Conservation (phyloP, 2,329 filamentous ascomycete species). For the Fusarium transvaalense region DNA sequence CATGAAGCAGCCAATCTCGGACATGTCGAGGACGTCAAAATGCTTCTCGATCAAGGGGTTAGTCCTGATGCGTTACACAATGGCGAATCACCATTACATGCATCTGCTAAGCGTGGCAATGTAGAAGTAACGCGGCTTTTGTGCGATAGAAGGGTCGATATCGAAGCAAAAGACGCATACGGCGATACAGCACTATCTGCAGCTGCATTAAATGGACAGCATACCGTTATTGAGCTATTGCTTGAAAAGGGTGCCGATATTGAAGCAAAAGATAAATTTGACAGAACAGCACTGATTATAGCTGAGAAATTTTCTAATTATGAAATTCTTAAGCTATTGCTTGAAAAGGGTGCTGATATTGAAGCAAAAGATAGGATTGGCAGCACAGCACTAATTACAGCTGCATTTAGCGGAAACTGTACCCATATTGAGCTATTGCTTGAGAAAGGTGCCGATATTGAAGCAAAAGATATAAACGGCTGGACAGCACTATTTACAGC, state of each 20-base stretch:
- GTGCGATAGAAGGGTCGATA: neutral
- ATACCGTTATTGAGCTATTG: neutral
- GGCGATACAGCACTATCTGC: neutral
- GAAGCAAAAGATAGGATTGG: neutral
- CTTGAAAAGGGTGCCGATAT: neutral
- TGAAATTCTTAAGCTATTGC: too few relatives aligned
- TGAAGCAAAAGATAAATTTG: neutral
- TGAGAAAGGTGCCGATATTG: neutral
- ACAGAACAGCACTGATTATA: neutral
- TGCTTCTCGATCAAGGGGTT: neutral
- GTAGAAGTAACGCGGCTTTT: neutral
- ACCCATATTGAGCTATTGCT: neutral
- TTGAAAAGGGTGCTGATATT: neutral
- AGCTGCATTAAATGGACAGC: neutral
- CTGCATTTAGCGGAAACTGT: neutral
- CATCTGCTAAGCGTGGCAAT: neutral
- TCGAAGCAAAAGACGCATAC: neutral
- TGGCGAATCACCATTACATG: neutral
- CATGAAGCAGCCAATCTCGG: neutral
- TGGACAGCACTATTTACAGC: neutral
- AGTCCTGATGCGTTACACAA: too few relatives aligned
- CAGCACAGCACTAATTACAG: neutral
- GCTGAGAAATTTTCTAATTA: neutral
- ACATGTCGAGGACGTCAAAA: neutral
- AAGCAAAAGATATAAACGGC: neutral